Base-by-base conservation (phyloP, 768 basidiomycete genomes). In the Lactarius sp. region DNA sequence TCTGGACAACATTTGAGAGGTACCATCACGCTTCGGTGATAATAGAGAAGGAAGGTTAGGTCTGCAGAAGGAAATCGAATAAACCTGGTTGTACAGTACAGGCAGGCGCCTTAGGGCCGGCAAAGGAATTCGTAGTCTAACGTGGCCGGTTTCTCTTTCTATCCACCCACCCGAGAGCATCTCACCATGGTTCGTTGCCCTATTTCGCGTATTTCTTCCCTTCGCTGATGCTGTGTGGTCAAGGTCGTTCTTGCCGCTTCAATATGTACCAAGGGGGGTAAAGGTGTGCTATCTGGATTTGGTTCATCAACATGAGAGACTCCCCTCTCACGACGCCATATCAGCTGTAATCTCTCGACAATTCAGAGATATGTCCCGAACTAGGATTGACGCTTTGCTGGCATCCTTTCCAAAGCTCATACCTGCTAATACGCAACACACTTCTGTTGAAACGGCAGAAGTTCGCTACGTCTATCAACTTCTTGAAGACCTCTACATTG, bases 321-420 rank as follows among this genome's bases (percentile, higher is more conserved):
- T 34, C 22, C 9, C 41, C n/a, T 33, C 58, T 57, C 36, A 52
- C 47, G 20, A 57, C 62, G 4, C 56, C 37, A 44, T 31, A 49
- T 6, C 72, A 98, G 96, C 94, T 69, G 89, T 99, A 22, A 85
- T 98, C 67, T 98, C 95, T 66, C 90, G 97, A 66, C 95, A 98
- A 71, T 98, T 98, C 73, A 85, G 93, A 66, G 92, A 92, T 68
- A 90, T 99, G 85, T 84, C 93, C 20, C 84, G 92, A 60, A 85
- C 93, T 0, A 83, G 96, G 59, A 94, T 99, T 70, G 96, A 98
- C 76, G 92, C 93, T 50, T 87, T 99, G 37, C 86, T 99, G 49
- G 88, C 96, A 9, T 95, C 94, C 2, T 99, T 98, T 81, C 94
- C 95, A 2, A 98, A 97, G 75, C 85, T 98, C 69, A 97, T 99